Conservation (phyloP, 805 yeast genomes). For the Wickerhamiella occidentalis region DNA sequence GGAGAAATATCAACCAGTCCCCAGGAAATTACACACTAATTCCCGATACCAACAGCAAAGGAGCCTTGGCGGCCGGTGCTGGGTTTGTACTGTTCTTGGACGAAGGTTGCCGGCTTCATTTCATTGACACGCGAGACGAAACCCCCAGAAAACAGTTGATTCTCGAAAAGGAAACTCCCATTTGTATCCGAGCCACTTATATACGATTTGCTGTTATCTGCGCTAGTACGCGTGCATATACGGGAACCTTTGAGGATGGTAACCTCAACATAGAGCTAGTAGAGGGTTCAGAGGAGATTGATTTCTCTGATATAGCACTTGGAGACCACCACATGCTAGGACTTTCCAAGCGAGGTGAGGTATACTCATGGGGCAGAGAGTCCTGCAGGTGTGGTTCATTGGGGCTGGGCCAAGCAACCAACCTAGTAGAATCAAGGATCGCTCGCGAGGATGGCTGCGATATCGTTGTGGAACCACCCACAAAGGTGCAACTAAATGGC, state of each 20-base stretch:
- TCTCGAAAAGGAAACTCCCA: slow-evolving; percentile 9
- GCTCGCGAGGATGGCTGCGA: no score
- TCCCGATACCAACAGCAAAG: slow-evolving; percentile 14
- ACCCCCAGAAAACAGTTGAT: slow-evolving; percentile 6
- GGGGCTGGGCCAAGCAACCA: slow-evolving; percentile 48
- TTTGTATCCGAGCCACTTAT: slow-evolving; percentile 21
- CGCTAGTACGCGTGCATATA: slow-evolving; percentile 43
- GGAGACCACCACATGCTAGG: slow-evolving; percentile 68
- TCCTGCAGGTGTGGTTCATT: slow-evolving; percentile 51
- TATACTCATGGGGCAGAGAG: slow-evolving; percentile 60
- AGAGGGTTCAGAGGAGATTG: slow-evolving; percentile 29
- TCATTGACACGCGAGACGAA: slow-evolving; percentile 27
- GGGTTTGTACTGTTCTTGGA: slow-evolving; percentile 41
- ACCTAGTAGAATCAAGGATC: no score
- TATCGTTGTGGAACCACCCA: slow-evolving; percentile 30
- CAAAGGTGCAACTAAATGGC: slow-evolving; percentile 28
- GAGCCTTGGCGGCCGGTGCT: slow-evolving; percentile 40
- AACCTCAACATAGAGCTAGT: slow-evolving; percentile 17
- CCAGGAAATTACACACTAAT: not conserved
- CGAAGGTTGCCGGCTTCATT: slow-evolving; percentile 32
- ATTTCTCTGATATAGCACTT: slow-evolving; percentile 44
- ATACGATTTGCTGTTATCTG: slow-evolving; percentile 46
- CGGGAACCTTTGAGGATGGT: not conserved
- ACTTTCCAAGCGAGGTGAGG: slow-evolving; percentile 42
- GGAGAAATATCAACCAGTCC: not conserved